phyloP scores from a whole-genome alignment of 371 early-diverging fungal genomes.

The Enteropsectra breve region DNA sequence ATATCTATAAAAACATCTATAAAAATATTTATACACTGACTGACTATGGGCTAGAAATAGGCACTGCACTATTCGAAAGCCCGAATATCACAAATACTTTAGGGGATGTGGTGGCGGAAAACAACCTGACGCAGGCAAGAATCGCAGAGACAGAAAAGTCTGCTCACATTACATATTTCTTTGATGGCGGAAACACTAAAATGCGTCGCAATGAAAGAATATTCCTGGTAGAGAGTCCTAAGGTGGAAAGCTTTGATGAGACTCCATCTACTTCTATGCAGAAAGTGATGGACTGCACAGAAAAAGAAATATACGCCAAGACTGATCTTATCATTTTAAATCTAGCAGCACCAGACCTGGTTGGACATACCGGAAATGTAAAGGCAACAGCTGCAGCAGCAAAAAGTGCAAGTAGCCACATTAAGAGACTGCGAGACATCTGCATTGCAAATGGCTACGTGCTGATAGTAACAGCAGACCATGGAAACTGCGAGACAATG shows the following conservation, averaged over 20 bases:
- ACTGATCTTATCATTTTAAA: slow-evolving; percentile 88
- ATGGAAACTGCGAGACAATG: slow-evolving; percentile 99
- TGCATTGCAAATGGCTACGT: slow-evolving; percentile 76
- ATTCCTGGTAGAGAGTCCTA: slow-evolving; percentile 75
- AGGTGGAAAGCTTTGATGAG: slow-evolving; percentile 88
- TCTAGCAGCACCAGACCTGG: slow-evolving; percentile 89
- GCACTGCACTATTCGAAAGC: slow-evolving; percentile 73
- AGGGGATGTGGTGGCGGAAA: slow-evolving; percentile 81
- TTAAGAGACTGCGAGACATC: slow-evolving; percentile 79
- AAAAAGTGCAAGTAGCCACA: slow-evolving; percentile 78
- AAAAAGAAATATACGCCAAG: slow-evolving; percentile 34
- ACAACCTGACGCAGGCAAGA: slow-evolving; percentile 75
- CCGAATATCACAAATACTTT: slow-evolving; percentile 87
- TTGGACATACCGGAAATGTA: slow-evolving; percentile 94
- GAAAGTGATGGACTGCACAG: slow-evolving; percentile 70
- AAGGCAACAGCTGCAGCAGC: slow-evolving; percentile 82
- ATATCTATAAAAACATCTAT: too few relatives aligned
- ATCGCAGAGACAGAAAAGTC: slow-evolving; percentile 96
- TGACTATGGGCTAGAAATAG: slow-evolving; percentile 83
- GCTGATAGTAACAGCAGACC: slow-evolving; percentile 92
- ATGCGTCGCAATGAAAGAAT: slow-evolving; percentile 76
- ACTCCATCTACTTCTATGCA: slow-evolving; percentile 84
- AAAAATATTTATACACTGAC: slow-evolving; percentile 70
- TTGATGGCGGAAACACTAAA: slow-evolving; percentile 90
- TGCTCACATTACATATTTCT: slow-evolving; percentile 99